phyloP scores from a whole-genome alignment of 805 yeast species.

The Kodamaea jinghongensis region DNA sequence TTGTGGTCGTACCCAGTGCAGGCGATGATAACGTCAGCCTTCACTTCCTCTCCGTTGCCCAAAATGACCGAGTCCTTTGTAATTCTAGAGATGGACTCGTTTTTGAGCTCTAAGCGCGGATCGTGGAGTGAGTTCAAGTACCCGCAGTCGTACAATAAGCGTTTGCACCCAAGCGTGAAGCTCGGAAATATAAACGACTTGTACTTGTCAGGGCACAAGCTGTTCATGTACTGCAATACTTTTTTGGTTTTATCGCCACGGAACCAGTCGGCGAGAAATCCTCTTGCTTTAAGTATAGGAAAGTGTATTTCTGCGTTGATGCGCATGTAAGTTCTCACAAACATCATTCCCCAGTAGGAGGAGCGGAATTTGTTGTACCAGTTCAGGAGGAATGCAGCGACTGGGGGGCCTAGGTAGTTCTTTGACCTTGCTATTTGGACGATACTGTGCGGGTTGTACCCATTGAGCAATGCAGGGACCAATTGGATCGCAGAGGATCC shows the following conservation, averaged over 20 bases:
- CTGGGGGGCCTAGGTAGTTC: conserved; percentile 39
- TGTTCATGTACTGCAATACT: conserved; percentile 24
- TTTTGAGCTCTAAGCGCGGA: conserved; percentile 24
- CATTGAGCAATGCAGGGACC: conserved; percentile 32
- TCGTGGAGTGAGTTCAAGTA: conserved; percentile 33
- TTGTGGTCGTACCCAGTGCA: conserved; percentile 39
- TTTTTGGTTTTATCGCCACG: conserved; percentile 22
- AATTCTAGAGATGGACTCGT: conserved; percentile 21
- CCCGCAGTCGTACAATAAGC: conserved; percentile 35
- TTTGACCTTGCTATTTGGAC: conserved; percentile 34
- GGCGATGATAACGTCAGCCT: conserved; percentile 39
- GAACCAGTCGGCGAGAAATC: conserved; percentile 21
- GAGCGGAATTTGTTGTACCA: conserved; percentile 24
- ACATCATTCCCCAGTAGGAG: conserved; percentile 24
- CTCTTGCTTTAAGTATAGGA: conserved; percentile 33
- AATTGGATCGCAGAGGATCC: conserved; percentile 43
- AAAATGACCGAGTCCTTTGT: conserved; percentile 30
- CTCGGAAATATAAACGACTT: conserved; percentile 35
- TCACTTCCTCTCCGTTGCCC: conserved; percentile 23
- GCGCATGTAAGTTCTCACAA: conserved; percentile 26
- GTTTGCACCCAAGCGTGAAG: conserved; percentile 40
- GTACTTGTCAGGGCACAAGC: conserved; percentile 28
- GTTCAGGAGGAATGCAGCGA: conserved; percentile 13
- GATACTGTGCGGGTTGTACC: conserved; percentile 22
- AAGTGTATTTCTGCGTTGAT: conserved; percentile 29